Evolutionary conservation across 2,329 filamentous ascomycete species (phyloP).

Genomic region (Leptoxyphium fumago): DNA sequence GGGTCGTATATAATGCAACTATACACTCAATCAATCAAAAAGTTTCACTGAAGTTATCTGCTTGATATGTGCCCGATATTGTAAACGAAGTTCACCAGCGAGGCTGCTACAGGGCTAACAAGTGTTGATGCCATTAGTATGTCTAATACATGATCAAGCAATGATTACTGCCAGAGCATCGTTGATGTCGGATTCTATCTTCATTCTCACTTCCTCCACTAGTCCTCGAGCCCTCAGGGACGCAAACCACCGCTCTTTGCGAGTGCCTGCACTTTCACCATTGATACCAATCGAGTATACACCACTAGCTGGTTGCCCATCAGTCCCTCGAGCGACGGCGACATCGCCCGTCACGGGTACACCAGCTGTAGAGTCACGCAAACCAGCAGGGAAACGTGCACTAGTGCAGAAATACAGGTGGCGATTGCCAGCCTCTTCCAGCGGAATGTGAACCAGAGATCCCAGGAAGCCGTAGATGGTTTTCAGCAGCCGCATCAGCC

Average conservation of each 20-base stretch:
- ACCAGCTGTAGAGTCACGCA: constrained; percentile 5
- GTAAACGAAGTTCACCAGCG: no score
- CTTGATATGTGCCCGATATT: no score
- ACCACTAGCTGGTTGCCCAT: constrained; percentile 19
- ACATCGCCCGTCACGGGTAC: constrained; percentile 9
- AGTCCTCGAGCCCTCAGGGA: constrained; percentile 19
- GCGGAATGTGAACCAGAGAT: constrained; percentile 11
- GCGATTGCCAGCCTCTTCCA: constrained; percentile 20
- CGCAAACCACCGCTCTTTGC: constrained; percentile 15
- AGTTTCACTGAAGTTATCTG: no score
- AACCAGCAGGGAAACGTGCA: constrained; percentile 15
- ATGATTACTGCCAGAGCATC: not conserved
- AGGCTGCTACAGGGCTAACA: no score
- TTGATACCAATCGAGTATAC: constrained; percentile 18
- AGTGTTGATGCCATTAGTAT: no score
- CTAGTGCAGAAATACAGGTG: constrained; percentile 23
- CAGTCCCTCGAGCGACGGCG: constrained; percentile 11
- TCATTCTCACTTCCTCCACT: constrained; percentile 15
- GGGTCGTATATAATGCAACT: no score
- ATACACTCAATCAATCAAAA: no score
- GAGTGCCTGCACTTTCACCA: constrained; percentile 14
- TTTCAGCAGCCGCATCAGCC: constrained; percentile 5
- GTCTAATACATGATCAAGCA: no score
- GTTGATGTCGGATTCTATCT: not conserved
- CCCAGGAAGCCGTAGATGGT: constrained; percentile 5